These are phyloP conservation scores for Eimeria falciformis DNA, from an alignment of 169 alveolate species.

Conservation along the genomic window DNA sequence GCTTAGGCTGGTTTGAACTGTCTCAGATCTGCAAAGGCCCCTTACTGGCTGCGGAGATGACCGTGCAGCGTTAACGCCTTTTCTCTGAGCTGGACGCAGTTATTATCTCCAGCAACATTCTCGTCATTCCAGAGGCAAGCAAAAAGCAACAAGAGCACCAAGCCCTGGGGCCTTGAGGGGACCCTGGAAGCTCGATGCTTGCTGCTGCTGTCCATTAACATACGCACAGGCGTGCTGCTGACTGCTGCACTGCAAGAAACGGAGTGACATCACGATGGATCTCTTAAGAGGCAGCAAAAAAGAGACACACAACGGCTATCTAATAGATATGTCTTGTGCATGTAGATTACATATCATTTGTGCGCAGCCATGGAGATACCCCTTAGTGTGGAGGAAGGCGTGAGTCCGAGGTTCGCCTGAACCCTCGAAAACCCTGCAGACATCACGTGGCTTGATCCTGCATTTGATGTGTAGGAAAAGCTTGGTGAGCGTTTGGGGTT, in stretches of 20 bases:
- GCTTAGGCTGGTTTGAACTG: neutral
- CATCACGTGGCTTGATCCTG: constrained; percentile 66
- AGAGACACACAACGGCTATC: too few relatives aligned
- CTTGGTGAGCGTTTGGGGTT: constrained; percentile 55
- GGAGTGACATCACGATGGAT: too few relatives aligned
- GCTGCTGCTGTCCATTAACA: too few relatives aligned
- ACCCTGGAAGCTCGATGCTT: too few relatives aligned
- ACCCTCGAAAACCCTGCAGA: constrained; percentile 83
- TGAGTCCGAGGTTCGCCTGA: constrained; percentile 84
- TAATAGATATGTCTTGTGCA: neutral
- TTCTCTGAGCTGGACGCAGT: constrained; percentile 85
- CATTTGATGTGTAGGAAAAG: constrained; percentile 76
- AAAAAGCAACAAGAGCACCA: too few relatives aligned
- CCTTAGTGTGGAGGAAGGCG: constrained; percentile 80
- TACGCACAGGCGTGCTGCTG: too few relatives aligned
- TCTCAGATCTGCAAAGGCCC: constrained; percentile 87
- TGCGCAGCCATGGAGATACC: constrained; percentile 84
- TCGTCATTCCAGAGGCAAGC: constrained; percentile 86
- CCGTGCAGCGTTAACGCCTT: constrained; percentile 87
- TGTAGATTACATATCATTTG: too few relatives aligned
- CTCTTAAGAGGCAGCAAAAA: too few relatives aligned
- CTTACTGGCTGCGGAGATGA: constrained; percentile 86
- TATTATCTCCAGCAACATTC: constrained; percentile 88
- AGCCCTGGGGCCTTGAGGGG: too few relatives aligned
- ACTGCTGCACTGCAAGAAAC: too few relatives aligned